Base-by-base conservation (phyloP, 2,329 filamentous ascomycete species). In the Pyrenophora graminea region DNA sequence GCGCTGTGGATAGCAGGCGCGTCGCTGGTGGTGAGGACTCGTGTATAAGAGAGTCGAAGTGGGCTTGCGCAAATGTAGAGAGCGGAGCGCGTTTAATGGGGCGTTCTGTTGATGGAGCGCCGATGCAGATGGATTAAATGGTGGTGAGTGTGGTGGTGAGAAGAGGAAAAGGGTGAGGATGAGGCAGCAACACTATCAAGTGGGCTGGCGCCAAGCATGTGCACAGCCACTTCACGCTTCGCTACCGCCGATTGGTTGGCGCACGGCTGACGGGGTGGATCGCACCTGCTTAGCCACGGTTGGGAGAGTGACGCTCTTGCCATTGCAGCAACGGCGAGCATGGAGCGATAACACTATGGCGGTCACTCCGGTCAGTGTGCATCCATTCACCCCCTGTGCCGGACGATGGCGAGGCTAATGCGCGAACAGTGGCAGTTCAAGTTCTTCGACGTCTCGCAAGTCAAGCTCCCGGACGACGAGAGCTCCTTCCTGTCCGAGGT, bases 381-480 rank as follows among this genome's bases (percentile, higher is more conserved):
- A 15, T 34, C 27, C 33, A 25, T 40, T 38, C 36, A 40, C 33
- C 19, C 18, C 31, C 9, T 13, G 13, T 38, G 21, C 21, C 40
- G 13, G 19, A 53, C 5, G 9, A 59, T 59, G 56, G 39, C 55
- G 17, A 43, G 17, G 62, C 69, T 72, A 56, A 72, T 46, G 15
- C 46, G 39, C 12, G 47, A 45, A 39, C 60, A 96, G 93, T 97
- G 94, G 93, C 97, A 97, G 89, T 99, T 99, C 80, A 92, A 96
- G 82, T 99, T 99, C 86, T 97, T 99, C 84, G 91, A 97, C 77
- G 91, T 96, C 74, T 86, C 86, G 72, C 87, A 89, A 72, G 86
- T 97, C 74, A 85, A 88, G 69, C 82, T 92, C 66, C 83, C 82
- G 63, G 88, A 95, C 73, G 87, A 88, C 68, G 90, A 95, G 71